These are phyloP conservation scores for Talaromyces ruber DNA, from an alignment of 495 filamentous ascomycete genomes.

Conservation along the genomic window DNA sequence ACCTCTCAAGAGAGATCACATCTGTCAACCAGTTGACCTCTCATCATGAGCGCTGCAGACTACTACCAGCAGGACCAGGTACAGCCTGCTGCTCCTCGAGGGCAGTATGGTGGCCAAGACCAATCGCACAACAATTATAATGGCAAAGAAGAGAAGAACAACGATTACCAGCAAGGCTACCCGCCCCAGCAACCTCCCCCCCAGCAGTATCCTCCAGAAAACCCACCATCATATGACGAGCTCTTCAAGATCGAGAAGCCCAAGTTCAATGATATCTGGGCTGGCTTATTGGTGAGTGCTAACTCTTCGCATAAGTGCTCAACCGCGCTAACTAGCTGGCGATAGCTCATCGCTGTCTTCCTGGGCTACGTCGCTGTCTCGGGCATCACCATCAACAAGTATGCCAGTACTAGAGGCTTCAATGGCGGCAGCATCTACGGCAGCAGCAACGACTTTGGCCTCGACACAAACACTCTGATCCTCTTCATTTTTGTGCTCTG, in stretches of 20 bases:
- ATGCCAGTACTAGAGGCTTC: conserved; percentile 55
- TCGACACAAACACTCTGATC: conserved; percentile 78
- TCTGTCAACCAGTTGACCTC: conserved; percentile 1
- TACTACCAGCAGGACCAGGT: conserved; percentile 29
- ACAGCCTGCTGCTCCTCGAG: conserved; percentile 8
- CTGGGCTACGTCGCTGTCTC: conserved; percentile 72
- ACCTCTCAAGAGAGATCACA: background rate
- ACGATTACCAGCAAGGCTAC: background rate
- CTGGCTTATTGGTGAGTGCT: conserved; percentile 57
- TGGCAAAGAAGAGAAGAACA: conserved; percentile 7
- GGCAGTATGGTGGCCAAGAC: background rate
- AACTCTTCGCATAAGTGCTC: no score
- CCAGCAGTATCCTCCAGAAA: conserved; percentile 24
- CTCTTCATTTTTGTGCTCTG: conserved; percentile 71
- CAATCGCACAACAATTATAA: conserved; percentile 9
- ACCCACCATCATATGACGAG: conserved; percentile 54
- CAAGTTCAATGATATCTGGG: conserved; percentile 86
- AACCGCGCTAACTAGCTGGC: background rate
- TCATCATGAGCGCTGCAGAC: conserved; percentile 32
- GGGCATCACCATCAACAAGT: conserved; percentile 68
- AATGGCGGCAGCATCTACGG: conserved; percentile 70
- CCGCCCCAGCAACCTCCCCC: conserved; percentile 8
- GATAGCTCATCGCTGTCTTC: conserved; percentile 61
- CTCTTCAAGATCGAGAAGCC: conserved; percentile 72
- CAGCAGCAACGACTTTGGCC: conserved; percentile 48